Evolutionary conservation across 768 basidiomycete species (phyloP).

Genomic region (Serendipita vermifera): DNA sequence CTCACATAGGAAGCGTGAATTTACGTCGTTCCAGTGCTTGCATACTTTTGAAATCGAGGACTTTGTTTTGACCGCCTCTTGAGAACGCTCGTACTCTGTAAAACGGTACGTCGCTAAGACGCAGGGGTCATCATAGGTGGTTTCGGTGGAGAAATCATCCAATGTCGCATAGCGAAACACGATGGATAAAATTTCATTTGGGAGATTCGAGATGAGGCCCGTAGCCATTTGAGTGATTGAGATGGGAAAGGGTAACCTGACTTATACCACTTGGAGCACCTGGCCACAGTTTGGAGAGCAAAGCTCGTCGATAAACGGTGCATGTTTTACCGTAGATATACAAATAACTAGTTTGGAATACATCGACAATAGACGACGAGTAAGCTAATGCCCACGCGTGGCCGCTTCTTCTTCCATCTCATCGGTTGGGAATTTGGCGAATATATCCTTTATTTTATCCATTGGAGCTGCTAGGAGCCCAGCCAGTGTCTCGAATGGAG

Average conservation of each 20-base stretch:
- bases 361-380: too few relatives aligned
- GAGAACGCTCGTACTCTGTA: neutral
- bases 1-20: neutral
- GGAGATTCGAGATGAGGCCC: too few relatives aligned
- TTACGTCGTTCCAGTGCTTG: neutral
- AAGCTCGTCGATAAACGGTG: too few relatives aligned
- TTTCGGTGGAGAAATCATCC: neutral
- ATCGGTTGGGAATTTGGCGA: constrained; percentile 41
- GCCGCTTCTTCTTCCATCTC: constrained; percentile 40
- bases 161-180: neutral
- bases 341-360: too few relatives aligned
- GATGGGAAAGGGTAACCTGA: too few relatives aligned
- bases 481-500: constrained; percentile 46
- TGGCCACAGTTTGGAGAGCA: too few relatives aligned
- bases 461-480: constrained; percentile 43
- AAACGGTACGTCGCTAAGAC: neutral
- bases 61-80: neutral
- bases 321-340: too few relatives aligned
- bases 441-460: constrained; percentile 45
- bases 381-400: too few relatives aligned
- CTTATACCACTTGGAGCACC: too few relatives aligned
- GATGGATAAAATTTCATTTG: neutral
- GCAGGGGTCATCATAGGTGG: neutral
- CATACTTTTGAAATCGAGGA: neutral
- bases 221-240: too few relatives aligned